These are phyloP conservation scores for Lanmaoa pseudosensibilis DNA, from an alignment of 768 basidiomycete species.

Conservation along the genomic window DNA sequence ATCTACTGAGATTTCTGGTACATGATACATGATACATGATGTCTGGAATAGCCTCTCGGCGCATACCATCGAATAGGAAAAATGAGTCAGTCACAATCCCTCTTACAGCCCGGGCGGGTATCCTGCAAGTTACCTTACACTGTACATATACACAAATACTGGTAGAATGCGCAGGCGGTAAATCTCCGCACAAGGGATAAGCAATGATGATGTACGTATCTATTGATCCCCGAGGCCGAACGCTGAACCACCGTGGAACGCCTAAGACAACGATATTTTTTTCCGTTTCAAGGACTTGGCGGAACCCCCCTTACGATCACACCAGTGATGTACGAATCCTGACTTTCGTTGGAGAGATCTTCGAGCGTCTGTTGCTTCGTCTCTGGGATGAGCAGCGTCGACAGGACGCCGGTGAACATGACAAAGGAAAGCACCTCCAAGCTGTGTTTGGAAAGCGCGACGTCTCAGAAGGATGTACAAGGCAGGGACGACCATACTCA, in stretches of 20 bases:
- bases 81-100: neutral
- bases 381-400: constrained; percentile 81
- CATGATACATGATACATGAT: neutral
- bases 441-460: constrained; percentile 31
- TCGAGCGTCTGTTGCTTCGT: constrained; percentile 67
- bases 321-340: constrained; percentile 54
- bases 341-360: constrained; percentile 70
- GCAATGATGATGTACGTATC: neutral
- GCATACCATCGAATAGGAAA: neutral
- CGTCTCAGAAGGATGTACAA: constrained; percentile 1
- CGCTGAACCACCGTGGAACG: neutral
- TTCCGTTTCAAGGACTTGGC: neutral
- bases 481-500: constrained; percentile 35
- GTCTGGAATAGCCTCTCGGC: neutral
- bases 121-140: neutral
- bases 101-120: neutral
- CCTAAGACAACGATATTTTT: neutral
- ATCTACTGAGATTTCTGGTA: neutral
- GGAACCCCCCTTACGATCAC: constrained; percentile 18
- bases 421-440: constrained; percentile 78
- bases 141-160: constrained; percentile 1
- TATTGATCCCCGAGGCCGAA: neutral
- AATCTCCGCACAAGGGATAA: neutral
- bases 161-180: neutral
- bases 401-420: constrained; percentile 82